Evolutionary conservation across 106 monocot genomes (phyloP).

Genomic region (Acorus calamus): DNA sequence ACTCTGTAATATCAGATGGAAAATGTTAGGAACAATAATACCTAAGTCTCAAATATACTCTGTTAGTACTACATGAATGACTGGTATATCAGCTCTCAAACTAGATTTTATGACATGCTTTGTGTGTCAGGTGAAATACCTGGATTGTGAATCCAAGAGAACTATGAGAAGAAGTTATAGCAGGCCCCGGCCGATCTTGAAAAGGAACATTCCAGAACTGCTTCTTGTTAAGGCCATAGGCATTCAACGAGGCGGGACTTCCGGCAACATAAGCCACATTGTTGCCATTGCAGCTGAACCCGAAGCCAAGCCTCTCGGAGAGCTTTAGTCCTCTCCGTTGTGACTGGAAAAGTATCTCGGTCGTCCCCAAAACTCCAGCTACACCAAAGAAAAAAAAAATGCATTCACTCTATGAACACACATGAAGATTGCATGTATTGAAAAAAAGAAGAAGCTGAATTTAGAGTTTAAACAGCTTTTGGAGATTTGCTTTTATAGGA

Average conservation of each 20-base stretch:
- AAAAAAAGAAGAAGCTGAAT: too few relatives aligned
- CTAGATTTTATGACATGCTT: too few relatives aligned
- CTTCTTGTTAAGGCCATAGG: constrained; percentile 20
- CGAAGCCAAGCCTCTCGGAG: constrained; percentile 21
- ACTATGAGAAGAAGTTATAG: constrained; percentile 29
- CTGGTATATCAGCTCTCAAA: too few relatives aligned
- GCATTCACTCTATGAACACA: too few relatives aligned
- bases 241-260: constrained; percentile 26
- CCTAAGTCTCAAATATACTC: too few relatives aligned
- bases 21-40: too few relatives aligned
- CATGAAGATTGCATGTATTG: too few relatives aligned
- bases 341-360: constrained; percentile 13
- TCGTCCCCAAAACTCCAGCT: constrained; percentile 34
- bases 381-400: neutral
- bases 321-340: constrained; percentile 5
- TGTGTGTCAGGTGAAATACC: too few relatives aligned
- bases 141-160: constrained; percentile 35
- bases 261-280: constrained; percentile 32
- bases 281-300: constrained; percentile 28
- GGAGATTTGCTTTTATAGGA: too few relatives aligned
- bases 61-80: too few relatives aligned
- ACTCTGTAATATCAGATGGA: constrained; percentile 7
- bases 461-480: too few relatives aligned
- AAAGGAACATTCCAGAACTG: constrained; percentile 21
- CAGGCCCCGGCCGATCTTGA: constrained; percentile 24